These are phyloP conservation scores for Paecilomyces sp. DNA, from an alignment of 2,329 filamentous ascomycete species.

Conservation along the genomic window DNA sequence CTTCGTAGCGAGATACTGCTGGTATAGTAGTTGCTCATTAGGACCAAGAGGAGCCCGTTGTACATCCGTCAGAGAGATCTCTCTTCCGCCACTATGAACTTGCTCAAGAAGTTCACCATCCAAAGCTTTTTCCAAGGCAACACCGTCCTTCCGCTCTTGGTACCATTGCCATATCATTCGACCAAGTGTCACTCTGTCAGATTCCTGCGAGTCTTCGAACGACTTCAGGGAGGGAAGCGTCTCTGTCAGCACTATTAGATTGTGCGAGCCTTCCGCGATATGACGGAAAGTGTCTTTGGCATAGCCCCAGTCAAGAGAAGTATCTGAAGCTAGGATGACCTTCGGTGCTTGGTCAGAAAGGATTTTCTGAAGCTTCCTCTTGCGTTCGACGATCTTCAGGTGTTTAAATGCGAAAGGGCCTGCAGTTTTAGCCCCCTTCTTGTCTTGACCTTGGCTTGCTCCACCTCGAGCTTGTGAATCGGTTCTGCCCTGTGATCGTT, in stretches of 20 bases:
- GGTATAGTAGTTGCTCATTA: conserved; percentile 72
- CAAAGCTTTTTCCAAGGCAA: conserved; percentile 50
- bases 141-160: conserved; percentile 59
- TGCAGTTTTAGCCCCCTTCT: conserved; percentile 36
- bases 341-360: conserved; percentile 46
- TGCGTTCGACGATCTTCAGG: conserved; percentile 74
- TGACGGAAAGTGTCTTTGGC: conserved; percentile 71
- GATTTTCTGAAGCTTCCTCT: conserved; percentile 69
- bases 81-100: conserved; percentile 57
- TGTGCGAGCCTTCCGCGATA: conserved; percentile 69
- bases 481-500: conserved; percentile 31
- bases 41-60: conserved; percentile 62
- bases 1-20: conserved; percentile 86
- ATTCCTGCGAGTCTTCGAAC: conserved; percentile 14
- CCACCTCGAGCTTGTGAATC: conserved; percentile 33
- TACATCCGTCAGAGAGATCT: conserved; percentile 55
- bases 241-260: conserved; percentile 83
- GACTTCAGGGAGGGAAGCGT: conserved; percentile 34
- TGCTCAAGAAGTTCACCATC: conserved; percentile 57
- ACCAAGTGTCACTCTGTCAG: conserved; percentile 54
- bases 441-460: conserved; percentile 26
- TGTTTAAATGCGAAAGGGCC: conserved; percentile 89
- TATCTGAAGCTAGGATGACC: conserved; percentile 87
- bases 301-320: conserved; percentile 89
- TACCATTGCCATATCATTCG: conserved; percentile 75